A percentile compares a stretch with the other conserved stretches of the same genome.
phyloP scores from a whole-genome alignment of 257 asterid species.

The Datura wrightii region DNA sequence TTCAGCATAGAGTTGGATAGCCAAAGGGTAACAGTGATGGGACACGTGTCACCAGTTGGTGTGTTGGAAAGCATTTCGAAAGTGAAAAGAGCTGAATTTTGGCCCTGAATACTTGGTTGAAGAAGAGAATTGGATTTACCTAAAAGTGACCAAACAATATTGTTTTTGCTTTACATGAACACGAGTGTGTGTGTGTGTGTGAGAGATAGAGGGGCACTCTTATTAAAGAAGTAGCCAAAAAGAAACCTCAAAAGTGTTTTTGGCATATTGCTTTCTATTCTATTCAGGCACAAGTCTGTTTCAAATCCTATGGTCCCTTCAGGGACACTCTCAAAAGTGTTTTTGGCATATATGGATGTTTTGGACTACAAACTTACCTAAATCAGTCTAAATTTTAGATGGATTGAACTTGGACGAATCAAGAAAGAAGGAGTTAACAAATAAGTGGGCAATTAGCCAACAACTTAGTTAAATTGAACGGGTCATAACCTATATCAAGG shows the following conservation, averaged over 20 bases:
- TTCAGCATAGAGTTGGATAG: slow-evolving; percentile 78
- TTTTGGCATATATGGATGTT: too few species aligned
- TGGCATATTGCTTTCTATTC: background rate
- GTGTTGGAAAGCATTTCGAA: slow-evolving; percentile 76
- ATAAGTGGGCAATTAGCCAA: too few species aligned
- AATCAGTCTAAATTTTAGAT: too few species aligned
- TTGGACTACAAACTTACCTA: too few species aligned
- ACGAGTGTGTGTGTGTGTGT: too few species aligned
- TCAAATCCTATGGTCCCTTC: slow-evolving; percentile 18
- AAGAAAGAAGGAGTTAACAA: background rate
- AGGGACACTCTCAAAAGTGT: too few species aligned
- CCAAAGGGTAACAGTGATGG: slow-evolving; percentile 78
- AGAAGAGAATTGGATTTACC: background rate
- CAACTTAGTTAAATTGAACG: background rate
- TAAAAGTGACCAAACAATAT: slow-evolving; percentile 4
- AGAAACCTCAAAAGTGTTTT: background rate
- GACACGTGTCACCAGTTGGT: slow-evolving; percentile 71
- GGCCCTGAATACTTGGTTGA: slow-evolving; percentile 42
- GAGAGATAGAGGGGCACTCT: background rate
- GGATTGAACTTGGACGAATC: too few species aligned
- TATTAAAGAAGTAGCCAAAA: background rate
- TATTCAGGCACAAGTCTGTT: background rate
- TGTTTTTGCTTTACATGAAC: background rate
- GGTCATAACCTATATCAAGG: too few species aligned
- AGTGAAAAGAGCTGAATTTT: slow-evolving; percentile 81